Conservation (phyloP, 768 basidiomycete genomes). For the Termitomyces sp. region DNA sequence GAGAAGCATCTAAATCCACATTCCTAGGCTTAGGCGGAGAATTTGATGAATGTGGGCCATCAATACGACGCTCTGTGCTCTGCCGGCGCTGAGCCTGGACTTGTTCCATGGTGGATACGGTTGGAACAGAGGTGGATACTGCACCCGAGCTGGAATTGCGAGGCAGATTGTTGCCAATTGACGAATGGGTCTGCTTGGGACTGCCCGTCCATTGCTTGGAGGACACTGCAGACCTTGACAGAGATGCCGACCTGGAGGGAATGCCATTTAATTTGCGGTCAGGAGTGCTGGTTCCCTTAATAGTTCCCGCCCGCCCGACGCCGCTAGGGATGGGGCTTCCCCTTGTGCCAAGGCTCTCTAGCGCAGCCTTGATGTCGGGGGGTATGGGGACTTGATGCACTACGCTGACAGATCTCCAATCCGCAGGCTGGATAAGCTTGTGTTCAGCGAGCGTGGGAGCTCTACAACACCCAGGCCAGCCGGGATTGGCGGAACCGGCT, state of each 20-base stretch:
- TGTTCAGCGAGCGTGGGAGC: constrained; percentile 61
- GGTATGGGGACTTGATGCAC: constrained; percentile 77
- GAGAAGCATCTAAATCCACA: constrained; percentile 50
- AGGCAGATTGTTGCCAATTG: constrained; percentile 37
- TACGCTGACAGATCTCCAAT: constrained; percentile 79
- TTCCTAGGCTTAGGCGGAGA: constrained; percentile 63
- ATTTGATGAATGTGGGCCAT: constrained; percentile 51
- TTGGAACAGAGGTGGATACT: constrained; percentile 45
- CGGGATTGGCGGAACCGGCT: constrained; percentile 63
- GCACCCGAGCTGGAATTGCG: constrained; percentile 40
- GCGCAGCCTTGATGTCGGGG: constrained; percentile 62
- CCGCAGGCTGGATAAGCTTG: constrained; percentile 63
- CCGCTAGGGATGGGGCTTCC: constrained; percentile 30
- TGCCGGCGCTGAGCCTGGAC: constrained; percentile 46
- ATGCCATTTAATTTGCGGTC: constrained; percentile 48
- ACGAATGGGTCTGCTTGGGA: constrained; percentile 43
- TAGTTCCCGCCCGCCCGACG: constrained; percentile 27
- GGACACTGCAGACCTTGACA: constrained; percentile 31
- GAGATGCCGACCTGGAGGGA: constrained; percentile 35
- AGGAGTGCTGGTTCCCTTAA: constrained; percentile 30
- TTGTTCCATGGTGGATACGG: constrained; percentile 46
- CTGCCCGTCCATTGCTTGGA: constrained; percentile 54
- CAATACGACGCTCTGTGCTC: constrained; percentile 43
- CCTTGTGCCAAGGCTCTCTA: constrained; percentile 53
- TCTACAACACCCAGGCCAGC: constrained; percentile 92